Conservation (phyloP, 108 stramenopile species). For the Epipyxis sp. region DNA sequence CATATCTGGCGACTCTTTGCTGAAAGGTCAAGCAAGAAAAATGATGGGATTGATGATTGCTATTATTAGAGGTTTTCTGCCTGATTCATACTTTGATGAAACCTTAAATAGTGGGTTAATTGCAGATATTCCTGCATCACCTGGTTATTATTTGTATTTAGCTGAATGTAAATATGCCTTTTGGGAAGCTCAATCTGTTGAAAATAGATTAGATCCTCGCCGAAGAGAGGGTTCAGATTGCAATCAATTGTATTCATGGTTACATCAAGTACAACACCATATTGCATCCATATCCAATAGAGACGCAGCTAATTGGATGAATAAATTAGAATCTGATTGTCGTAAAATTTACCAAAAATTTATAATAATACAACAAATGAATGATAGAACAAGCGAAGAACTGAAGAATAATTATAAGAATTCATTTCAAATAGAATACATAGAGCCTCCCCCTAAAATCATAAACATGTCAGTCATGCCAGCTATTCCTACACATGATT, state of each 20-base stretch:
- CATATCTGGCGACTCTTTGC: slow-evolving; percentile 23
- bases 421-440: neutral
- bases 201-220: slow-evolving; percentile 19
- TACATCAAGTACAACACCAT: neutral
- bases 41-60: neutral
- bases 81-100: neutral
- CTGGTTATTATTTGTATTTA: neutral
- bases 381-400: neutral
- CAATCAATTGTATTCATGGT: neutral
- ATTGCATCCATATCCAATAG: no score
- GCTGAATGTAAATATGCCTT: slow-evolving; percentile 22
- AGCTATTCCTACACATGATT: no score
- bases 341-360: neutral
- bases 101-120: neutral
- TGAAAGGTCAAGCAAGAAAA: slow-evolving; percentile 11
- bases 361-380: neutral
- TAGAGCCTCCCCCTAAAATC: no score
- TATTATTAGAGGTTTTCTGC: neutral
- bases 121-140: neutral
- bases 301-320: neutral
- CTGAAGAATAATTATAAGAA: neutral
- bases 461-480: neutral
- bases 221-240: neutral
- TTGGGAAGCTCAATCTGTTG: slow-evolving; percentile 28
- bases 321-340: neutral